Evolutionary conservation across 176 grass and related monocot genomes (phyloP).

Genomic region (Aegilops bicornis): DNA sequence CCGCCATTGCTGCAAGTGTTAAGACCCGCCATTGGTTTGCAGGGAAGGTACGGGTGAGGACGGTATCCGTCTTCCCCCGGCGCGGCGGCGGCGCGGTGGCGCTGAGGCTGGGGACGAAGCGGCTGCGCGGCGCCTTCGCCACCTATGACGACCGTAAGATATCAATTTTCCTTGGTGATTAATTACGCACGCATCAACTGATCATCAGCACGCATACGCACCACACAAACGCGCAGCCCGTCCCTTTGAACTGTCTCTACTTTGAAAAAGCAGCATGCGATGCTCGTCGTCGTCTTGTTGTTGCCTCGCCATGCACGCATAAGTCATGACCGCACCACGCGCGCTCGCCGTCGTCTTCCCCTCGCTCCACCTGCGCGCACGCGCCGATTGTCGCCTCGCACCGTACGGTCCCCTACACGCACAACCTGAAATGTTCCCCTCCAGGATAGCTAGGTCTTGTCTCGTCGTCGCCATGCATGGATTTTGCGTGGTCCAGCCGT

Average conservation of each 20-base stretch:
- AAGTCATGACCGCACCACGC: neutral
- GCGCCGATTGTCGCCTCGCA: neutral
- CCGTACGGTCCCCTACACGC: neutral
- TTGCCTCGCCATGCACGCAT: constrained; percentile 9
- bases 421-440: neutral
- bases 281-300: neutral
- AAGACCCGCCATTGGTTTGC: constrained; percentile 12
- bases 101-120: constrained; percentile 70
- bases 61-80: constrained; percentile 54
- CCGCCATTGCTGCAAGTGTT: neutral
- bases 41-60: constrained; percentile 62
- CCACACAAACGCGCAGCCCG: neutral
- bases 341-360: neutral
- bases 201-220: neutral
- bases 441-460: neutral
- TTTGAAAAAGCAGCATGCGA: neutral
- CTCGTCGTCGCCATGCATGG: neutral
- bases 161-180: too few relatives aligned
- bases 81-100: constrained; percentile 25
- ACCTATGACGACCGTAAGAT: constrained; percentile 66
- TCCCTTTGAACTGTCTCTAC: neutral
- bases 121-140: constrained; percentile 57
- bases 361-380: constrained; percentile 2
- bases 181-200: neutral
- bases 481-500: neutral